A percentile compares a stretch with the other conserved stretches of the same genome.
Evolutionary conservation across 768 basidiomycete genomes (phyloP).

Genomic region (Lactifluus piperatus): DNA sequence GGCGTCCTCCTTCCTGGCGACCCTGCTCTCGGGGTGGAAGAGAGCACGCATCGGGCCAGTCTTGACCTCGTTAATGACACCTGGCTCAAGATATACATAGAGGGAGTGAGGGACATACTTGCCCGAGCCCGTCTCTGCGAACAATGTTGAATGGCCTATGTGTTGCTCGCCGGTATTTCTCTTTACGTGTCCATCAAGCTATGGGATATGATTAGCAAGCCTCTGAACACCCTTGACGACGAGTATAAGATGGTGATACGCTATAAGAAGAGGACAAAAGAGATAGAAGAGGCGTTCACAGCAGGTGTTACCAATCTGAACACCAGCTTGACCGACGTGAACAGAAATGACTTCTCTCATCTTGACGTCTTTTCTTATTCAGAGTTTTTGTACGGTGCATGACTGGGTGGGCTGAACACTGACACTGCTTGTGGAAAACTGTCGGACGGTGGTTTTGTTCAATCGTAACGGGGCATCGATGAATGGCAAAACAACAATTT

Average conservation of each 20-base stretch:
- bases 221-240: not conserved
- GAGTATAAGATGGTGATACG: conserved; percentile 27
- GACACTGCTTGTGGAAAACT: not conserved
- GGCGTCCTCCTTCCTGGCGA: conserved; percentile 97
- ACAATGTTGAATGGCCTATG: conserved; percentile 94
- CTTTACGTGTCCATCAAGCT: conserved; percentile 92
- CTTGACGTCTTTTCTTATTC: conserved; percentile 5
- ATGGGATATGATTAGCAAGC: conserved; percentile 1
- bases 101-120: conserved; percentile 96
- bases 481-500: not conserved
- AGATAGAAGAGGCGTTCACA: no score
- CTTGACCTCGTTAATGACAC: no score
- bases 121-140: no score
- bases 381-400: not conserved
- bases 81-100: no score
- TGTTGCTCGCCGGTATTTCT: conserved; percentile 57
- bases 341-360: no score
- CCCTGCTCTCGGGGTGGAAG: no score
- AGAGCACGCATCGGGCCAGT: no score
- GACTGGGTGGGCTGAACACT: no score
- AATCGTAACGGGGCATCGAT: no score
- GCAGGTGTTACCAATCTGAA: no score
- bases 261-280: conserved; percentile 39
- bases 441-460: no score
- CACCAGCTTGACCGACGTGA: no score